These are phyloP conservation scores for Punica granatum DNA, from an alignment of 345 rosid genomes.

Conservation along the genomic window DNA sequence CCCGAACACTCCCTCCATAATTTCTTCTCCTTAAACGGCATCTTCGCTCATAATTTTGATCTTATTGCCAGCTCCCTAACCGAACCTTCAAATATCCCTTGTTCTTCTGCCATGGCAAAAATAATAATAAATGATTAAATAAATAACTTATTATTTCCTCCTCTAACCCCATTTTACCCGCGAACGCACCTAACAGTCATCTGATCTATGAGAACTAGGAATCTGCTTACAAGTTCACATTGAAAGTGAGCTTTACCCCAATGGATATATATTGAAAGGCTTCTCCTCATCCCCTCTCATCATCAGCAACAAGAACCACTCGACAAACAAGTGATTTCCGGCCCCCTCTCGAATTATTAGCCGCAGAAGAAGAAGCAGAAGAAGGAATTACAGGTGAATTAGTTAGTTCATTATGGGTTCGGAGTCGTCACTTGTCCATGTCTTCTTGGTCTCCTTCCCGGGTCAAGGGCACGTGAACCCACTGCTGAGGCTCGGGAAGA, in stretches of 20 bases:
- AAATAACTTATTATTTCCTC: not conserved
- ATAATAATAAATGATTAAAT: not conserved
- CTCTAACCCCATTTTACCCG: not conserved
- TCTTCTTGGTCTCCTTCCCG: slow-evolving; percentile 66
- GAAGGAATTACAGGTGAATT: not conserved
- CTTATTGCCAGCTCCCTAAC: not conserved
- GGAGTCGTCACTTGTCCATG: slow-evolving; percentile 40
- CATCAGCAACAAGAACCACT: slow-evolving; percentile 3
- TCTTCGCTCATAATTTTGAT: too few relatives aligned
- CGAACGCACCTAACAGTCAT: slow-evolving; percentile 7
- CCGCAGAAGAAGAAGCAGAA: not conserved
- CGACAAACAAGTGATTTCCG: not conserved
- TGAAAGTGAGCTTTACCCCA: not conserved
- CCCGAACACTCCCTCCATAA: too few relatives aligned
- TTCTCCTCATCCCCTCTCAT: not conserved
- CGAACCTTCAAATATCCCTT: not conserved
- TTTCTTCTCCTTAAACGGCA: too few relatives aligned
- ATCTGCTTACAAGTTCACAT: not conserved
- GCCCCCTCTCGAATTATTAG: not conserved
- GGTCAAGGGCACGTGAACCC: slow-evolving; percentile 89
- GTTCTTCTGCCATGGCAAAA: not conserved
- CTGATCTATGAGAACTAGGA: not conserved
- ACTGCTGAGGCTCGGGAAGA: slow-evolving; percentile 68
- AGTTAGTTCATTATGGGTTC: slow-evolving; percentile 21
- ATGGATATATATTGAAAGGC: not conserved